Conservation (phyloP, 306 rosid genomes). For the Begonia peltatifolia region DNA sequence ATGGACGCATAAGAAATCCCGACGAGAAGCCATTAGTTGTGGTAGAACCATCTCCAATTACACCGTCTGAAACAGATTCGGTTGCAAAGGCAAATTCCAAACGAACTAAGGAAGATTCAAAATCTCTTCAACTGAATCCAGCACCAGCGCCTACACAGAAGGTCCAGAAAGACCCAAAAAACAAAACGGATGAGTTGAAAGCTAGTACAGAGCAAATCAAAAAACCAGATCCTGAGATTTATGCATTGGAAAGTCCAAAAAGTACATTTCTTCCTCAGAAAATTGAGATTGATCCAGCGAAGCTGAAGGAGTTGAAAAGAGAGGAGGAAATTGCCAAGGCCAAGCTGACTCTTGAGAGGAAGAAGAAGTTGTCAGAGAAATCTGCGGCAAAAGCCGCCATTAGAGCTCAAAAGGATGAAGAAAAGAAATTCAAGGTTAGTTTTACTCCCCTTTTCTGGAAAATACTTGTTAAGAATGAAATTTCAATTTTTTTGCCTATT, state of each 20-base stretch:
- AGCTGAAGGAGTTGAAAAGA: conserved; percentile 74
- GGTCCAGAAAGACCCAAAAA: conserved; percentile 49
- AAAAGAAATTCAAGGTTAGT: conserved; percentile 75
- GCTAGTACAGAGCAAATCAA: conserved; percentile 22
- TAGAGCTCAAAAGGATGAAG: conserved; percentile 78
- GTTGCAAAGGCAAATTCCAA: conserved; percentile 30
- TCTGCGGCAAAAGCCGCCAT: conserved; percentile 70
- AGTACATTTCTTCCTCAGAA: conserved; percentile 33
- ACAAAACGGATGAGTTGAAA: conserved; percentile 27
- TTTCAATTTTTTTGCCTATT: no score
- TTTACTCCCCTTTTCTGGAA: no score
- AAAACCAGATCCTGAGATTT: conserved; percentile 23
- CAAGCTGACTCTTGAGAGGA: conserved; percentile 78
- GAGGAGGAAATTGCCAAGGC: conserved; percentile 79
- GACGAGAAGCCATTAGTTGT: conserved; percentile 64
- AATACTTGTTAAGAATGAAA: no score
- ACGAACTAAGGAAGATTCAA: conserved; percentile 58
- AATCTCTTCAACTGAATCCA: conserved; percentile 34
- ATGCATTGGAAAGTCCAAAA: conserved; percentile 27
- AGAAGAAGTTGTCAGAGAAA: conserved; percentile 69
- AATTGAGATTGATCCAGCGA: conserved; percentile 40
- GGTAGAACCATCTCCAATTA: conserved; percentile 23
- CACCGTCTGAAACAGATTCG: conserved; percentile 24
- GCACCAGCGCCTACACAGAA: conserved; percentile 23
- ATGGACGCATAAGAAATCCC: conserved; percentile 87